Conservation (phyloP, 495 filamentous ascomycete genomes). For the Viridothelium virens region DNA sequence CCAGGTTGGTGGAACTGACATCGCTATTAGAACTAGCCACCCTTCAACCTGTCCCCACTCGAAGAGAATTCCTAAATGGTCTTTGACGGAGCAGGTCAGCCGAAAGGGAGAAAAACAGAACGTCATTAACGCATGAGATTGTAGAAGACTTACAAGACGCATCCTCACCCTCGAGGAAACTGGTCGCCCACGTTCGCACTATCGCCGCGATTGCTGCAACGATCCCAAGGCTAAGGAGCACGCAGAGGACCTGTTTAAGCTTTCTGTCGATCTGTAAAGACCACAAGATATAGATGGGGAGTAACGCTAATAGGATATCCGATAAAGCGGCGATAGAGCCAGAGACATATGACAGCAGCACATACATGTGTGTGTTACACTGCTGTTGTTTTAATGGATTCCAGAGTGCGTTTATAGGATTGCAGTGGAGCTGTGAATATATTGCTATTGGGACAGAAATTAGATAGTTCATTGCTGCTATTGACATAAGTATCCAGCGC, state of each 20-base stretch:
- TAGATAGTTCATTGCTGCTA: conserved; percentile 1
- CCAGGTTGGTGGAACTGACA: conserved; percentile 5
- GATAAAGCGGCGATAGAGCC: conserved; percentile 2
- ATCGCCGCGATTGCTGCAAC: neutral
- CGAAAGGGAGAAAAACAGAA: neutral
- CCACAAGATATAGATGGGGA: neutral
- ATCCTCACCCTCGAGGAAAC: neutral
- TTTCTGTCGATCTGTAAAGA: conserved; percentile 8
- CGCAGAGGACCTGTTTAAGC: conserved; percentile 5
- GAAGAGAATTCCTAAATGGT: conserved; percentile 6
- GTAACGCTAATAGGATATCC: neutral
- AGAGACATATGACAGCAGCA: conserved; percentile 4
- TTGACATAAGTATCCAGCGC: neutral
- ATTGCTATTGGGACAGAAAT: neutral
- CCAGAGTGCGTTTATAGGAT: neutral
- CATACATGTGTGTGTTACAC: neutral
- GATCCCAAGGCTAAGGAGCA: neutral
- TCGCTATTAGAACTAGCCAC: neutral
- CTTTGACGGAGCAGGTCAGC: neutral
- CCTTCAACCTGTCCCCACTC: neutral
- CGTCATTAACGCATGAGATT: too few relatives aligned
- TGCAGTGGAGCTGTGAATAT: conserved; percentile 8
- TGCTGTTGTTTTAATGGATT: neutral
- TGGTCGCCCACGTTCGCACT: conserved; percentile 1
- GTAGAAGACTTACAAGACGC: conserved; percentile 9